Base-by-base conservation (phyloP, 108 stramenopile genomes). In the Nannochloropsis oceanica region DNA sequence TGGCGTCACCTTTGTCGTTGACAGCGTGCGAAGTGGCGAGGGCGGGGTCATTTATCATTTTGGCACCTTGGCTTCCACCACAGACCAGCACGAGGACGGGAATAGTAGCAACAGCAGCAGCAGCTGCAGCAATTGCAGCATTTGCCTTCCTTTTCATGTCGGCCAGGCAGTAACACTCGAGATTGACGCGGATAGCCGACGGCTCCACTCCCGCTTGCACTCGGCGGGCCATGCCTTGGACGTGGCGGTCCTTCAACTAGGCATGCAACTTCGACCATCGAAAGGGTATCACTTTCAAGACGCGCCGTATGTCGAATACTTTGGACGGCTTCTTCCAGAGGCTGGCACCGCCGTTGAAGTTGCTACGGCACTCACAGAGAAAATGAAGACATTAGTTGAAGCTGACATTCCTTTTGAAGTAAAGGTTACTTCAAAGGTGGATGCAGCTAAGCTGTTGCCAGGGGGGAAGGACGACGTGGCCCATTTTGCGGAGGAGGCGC, bases 251-350 rank as follows among this genome's bases (percentile, higher is more conserved):
- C 86, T 88, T 27, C 11, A 26, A 25, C 85, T 85, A 26, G 88
- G 89, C 82, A 84, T 90, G 44, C 82, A 22, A 59, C 27, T 85
- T n/a, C 44, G 50, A 27, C 81, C 89, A 18, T 25, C 83, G 0
- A 90, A 90, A 88, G 89, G 89, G n/a, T 90, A 90, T 85, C 89
- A 90, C 44, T 90, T 90, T 79, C 73, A 84, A 27, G 88, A 89
- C 79, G 43, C 27, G 26, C 88, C 89, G 12, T 89, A 86, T 84
- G 89, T 90, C 7, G 89, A 90, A 82, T 90, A 90, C 27, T 11
- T 8, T 27, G 89, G 89, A 10, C 13, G 12, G n/a, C 84, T 90
- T 14, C 84, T 73, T 42, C 86, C 26, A 14, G 88, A 84, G 12
- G 18, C 84, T 84, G 84, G 59, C 22, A n/a, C 59, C 18, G 5